Percentiles rank a stretch among this genome's conserved stretches.
Evolutionary conservation across 192 early-diverging fungal species (phyloP).

Genomic region (Backusella tarrabulga): DNA sequence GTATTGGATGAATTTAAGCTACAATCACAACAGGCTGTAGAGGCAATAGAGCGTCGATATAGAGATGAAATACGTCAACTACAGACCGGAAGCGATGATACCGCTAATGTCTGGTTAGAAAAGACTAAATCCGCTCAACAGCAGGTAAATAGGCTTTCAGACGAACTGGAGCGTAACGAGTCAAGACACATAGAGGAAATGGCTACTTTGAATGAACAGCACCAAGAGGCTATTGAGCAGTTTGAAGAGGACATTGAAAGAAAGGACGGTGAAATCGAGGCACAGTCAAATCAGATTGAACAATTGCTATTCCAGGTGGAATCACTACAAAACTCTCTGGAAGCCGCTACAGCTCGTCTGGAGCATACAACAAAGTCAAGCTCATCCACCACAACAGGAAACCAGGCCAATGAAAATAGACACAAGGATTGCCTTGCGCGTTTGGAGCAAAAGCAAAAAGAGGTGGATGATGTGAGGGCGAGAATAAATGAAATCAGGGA

Average conservation of each 20-base stretch:
- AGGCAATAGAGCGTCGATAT: constrained; percentile 22
- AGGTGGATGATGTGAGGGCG: not conserved
- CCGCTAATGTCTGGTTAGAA: constrained; percentile 26
- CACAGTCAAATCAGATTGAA: constrained; percentile 20
- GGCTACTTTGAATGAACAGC: not conserved
- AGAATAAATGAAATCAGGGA: constrained; percentile 9
- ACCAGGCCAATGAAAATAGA: not conserved
- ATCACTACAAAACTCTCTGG: constrained; percentile 17
- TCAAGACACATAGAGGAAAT: not conserved
- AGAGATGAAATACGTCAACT: constrained; percentile 28
- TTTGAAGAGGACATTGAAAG: not conserved
- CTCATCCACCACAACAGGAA: not conserved
- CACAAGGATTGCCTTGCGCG: not conserved
- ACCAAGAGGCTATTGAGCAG: constrained; percentile 1
- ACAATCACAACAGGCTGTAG: constrained; percentile 3
- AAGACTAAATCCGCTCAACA: constrained; percentile 21
- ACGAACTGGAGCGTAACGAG: constrained; percentile 6
- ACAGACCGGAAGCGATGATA: constrained; percentile 27
- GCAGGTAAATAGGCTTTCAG: constrained; percentile 14
- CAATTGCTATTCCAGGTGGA: constrained; percentile 17
- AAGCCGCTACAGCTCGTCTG: constrained; percentile 25
- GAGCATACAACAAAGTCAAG: constrained; percentile 18
- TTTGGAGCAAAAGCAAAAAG: not conserved
- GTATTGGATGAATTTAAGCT: constrained; percentile 11
- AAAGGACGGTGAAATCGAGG: constrained; percentile 19